A percentile compares a stretch with the other conserved stretches of the same genome.
Conservation (phyloP, 2,329 filamentous ascomycete species). For the Blastomyces gilchristii region DNA sequence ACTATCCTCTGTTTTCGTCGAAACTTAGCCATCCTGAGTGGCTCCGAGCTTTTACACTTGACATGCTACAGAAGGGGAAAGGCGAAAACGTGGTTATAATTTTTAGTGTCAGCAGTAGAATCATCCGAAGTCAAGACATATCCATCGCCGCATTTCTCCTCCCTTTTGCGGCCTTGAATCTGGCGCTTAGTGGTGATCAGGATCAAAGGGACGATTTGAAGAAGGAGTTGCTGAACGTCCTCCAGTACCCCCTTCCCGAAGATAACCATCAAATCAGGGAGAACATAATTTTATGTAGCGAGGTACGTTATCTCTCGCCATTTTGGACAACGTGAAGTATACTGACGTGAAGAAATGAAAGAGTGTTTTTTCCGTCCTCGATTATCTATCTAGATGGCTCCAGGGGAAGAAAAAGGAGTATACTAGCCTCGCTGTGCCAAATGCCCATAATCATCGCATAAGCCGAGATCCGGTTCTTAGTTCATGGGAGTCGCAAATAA, state of each 20-base stretch:
- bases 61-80: conserved; percentile 69
- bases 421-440: conserved; percentile 23
- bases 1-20: conserved; percentile 69
- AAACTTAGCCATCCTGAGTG: conserved; percentile 65
- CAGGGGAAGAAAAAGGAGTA: conserved; percentile 59
- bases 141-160: conserved; percentile 80
- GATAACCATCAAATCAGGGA: conserved; percentile 54
- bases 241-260: conserved; percentile 52
- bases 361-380: conserved; percentile 81
- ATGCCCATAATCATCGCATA: conserved; percentile 22
- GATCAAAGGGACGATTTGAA: conserved; percentile 55
- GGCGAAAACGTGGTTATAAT: conserved; percentile 64
- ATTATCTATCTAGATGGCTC: conserved; percentile 85
- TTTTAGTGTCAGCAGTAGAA: conserved; percentile 69
- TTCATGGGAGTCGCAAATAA: conserved; percentile 37
- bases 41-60: conserved; percentile 69
- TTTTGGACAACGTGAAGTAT: background rate
- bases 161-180: conserved; percentile 75
- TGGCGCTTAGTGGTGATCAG: conserved; percentile 62
- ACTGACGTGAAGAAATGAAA: conserved; percentile 28
- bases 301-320: conserved; percentile 47
- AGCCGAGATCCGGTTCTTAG: conserved; percentile 25
- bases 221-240: conserved; percentile 62
- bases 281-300: conserved; percentile 72
- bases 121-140: conserved; percentile 76